A percentile compares a stretch with the other conserved stretches of the same genome.
phyloP scores from a whole-genome alignment of 352 stramenopile species.

The Salisapilia sapeloensis region DNA sequence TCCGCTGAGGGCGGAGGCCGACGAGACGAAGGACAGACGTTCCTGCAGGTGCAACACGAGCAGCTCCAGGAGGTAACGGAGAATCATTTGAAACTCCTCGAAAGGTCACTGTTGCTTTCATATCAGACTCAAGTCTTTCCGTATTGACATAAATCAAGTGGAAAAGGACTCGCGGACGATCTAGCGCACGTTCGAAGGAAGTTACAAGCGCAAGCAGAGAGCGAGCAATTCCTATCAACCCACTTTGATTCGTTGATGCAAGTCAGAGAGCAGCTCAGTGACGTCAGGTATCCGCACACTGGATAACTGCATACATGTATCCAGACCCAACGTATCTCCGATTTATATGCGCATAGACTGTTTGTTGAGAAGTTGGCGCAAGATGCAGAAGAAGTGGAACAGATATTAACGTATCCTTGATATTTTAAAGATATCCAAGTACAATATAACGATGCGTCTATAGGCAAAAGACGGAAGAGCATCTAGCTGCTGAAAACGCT shows the following conservation, averaged over 20 bases:
- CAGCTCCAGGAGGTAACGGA: slow-evolving; percentile 9
- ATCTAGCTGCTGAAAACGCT: slow-evolving; percentile 52
- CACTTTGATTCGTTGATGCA: slow-evolving; percentile 40
- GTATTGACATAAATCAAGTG: no score
- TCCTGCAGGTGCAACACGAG: slow-evolving; percentile 20
- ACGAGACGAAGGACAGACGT: slow-evolving; percentile 12
- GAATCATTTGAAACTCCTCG: slow-evolving; percentile 25
- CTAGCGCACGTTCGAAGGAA: slow-evolving; percentile 19
- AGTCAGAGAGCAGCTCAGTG: slow-evolving; percentile 32
- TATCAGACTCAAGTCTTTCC: slow-evolving; percentile 3
- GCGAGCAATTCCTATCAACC: slow-evolving; percentile 42
- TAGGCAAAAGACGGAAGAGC: slow-evolving; percentile 48
- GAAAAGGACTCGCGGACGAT: slow-evolving; percentile 21
- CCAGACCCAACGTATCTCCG: neutral
- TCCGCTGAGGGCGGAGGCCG: no score
- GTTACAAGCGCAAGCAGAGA: slow-evolving; percentile 40
- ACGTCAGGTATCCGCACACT: slow-evolving; percentile 27
- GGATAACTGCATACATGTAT: no score
- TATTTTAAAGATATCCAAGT: neutral
- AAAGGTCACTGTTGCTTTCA: slow-evolving; percentile 11
- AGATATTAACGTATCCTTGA: slow-evolving; percentile 23
- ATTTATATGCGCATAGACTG: slow-evolving; percentile 4
- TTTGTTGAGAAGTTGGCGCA: slow-evolving; percentile 38
- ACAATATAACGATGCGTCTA: neutral
- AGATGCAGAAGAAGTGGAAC: slow-evolving; percentile 52